phyloP scores from a whole-genome alignment of 106 monocot genomes.

The Vanilla planifolia region DNA sequence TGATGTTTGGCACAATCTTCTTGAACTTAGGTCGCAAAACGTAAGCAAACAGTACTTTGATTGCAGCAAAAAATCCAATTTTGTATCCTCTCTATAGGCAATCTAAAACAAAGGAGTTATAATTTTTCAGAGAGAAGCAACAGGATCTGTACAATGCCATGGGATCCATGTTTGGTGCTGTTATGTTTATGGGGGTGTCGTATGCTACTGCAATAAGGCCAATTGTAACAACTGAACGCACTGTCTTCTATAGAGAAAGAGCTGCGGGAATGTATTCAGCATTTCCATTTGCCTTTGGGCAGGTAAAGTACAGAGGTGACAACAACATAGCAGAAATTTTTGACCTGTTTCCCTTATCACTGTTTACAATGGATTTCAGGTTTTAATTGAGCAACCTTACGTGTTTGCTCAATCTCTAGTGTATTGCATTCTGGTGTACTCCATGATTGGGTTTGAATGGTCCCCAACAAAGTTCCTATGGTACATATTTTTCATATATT shows the following conservation, averaged over 20 bases:
- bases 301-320: background rate
- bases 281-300: constrained; percentile 26
- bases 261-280: constrained; percentile 24
- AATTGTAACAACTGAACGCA: constrained; percentile 20
- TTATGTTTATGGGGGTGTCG: constrained; percentile 55
- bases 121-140: background rate
- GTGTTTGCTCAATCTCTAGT: constrained; percentile 8
- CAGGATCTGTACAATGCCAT: constrained; percentile 37
- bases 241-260: constrained; percentile 20
- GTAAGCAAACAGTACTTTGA: constrained; percentile 3
- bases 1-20: constrained; percentile 25
- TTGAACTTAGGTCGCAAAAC: constrained; percentile 22
- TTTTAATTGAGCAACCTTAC: constrained; percentile 13
- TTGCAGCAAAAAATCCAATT: too few species aligned
- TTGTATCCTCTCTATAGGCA: background rate
- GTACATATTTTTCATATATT: constrained; percentile 17
- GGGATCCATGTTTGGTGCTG: constrained; percentile 53
- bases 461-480: constrained; percentile 12
- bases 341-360: background rate
- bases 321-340: background rate
- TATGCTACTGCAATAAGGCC: constrained; percentile 53
- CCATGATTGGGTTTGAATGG: constrained; percentile 7
- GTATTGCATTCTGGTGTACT: constrained; percentile 10
- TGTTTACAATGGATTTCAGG: background rate
- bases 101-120: too few species aligned